Percentiles rank a stretch among this genome's conserved stretches.
Evolutionary conservation across 495 filamentous ascomycete species (phyloP).

Genomic region (Echria macrotheca): DNA sequence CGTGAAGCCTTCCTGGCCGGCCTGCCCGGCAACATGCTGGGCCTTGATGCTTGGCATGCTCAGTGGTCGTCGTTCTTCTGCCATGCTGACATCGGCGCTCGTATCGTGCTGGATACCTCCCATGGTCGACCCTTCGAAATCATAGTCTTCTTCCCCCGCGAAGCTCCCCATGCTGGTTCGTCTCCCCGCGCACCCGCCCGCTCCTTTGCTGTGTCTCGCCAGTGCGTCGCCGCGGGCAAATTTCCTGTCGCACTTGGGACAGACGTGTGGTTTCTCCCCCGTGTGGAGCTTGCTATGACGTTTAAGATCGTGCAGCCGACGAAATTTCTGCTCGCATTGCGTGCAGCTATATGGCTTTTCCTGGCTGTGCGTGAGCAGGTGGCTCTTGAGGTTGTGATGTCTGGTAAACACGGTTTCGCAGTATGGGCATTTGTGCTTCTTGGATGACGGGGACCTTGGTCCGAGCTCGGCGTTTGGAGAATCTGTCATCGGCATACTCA

Average conservation of each 20-base stretch:
- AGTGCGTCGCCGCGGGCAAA: constrained; percentile 95
- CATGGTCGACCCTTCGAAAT: constrained; percentile 70
- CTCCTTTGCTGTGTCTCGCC: constrained; percentile 91
- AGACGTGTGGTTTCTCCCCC: constrained; percentile 90
- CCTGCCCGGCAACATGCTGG: constrained; percentile 55
- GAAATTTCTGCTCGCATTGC: constrained; percentile 83
- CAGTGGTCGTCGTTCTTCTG: constrained; percentile 46
- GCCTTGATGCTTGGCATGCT: constrained; percentile 71
- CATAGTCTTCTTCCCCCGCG: constrained; percentile 71
- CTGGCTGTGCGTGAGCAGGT: constrained; percentile 95
- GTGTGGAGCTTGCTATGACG: constrained; percentile 95
- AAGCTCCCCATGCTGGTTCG: constrained; percentile 83
- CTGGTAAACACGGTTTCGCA: constrained; percentile 95
- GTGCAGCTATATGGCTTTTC: constrained; percentile 94
- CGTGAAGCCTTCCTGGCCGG: constrained; percentile 34
- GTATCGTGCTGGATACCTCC: constrained; percentile 71
- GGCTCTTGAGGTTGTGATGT: constrained; percentile 98
- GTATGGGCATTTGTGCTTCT: constrained; percentile 94
- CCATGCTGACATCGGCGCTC: constrained; percentile 40
- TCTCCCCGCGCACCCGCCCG: constrained; percentile 90
- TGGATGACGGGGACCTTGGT: constrained; percentile 55
- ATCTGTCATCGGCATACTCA: constrained; percentile 70
- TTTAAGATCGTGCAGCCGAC: constrained; percentile 91
- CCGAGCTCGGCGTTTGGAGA: constrained; percentile 47
- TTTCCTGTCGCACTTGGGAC: constrained; percentile 84